Percentiles rank a stretch among this genome's conserved stretches.
Conservation (phyloP, 257 asterid species). For the Prunella vulgaris region DNA sequence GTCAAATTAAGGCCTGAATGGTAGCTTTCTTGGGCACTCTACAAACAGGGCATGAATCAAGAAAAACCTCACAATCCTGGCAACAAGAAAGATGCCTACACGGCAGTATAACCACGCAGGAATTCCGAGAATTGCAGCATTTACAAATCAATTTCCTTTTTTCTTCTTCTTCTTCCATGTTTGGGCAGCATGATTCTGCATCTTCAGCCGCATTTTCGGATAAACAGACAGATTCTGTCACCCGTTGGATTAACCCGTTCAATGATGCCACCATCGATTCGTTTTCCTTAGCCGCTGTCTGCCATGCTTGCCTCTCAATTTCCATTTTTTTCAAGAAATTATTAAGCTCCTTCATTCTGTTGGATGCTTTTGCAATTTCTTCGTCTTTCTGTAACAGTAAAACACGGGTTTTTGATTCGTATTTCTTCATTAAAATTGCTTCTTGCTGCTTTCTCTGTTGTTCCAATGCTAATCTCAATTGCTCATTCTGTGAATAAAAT, state of each 20-base stretch:
- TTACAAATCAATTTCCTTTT: slow-evolving; percentile 24
- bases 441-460: slow-evolving; percentile 60
- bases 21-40: slow-evolving; percentile 42
- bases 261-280: slow-evolving; percentile 49
- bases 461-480: slow-evolving; percentile 48
- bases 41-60: slow-evolving; percentile 73
- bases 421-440: slow-evolving; percentile 31
- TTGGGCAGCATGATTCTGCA: slow-evolving; percentile 57
- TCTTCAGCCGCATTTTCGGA: slow-evolving; percentile 40
- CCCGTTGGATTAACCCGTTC: slow-evolving; percentile 45
- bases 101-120: slow-evolving; percentile 57
- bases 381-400: slow-evolving; percentile 56
- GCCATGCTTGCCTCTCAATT: slow-evolving; percentile 60
- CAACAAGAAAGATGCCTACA: slow-evolving; percentile 75
- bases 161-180: neutral
- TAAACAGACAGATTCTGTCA: slow-evolving; percentile 26
- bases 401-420: slow-evolving; percentile 39
- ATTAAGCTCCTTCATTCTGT: slow-evolving; percentile 42
- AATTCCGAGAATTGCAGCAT: slow-evolving; percentile 40
- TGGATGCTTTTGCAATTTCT: slow-evolving; percentile 43
- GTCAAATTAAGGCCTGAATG: slow-evolving; percentile 45
- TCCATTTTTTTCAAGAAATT: slow-evolving; percentile 36
- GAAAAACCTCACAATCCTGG: slow-evolving; percentile 50
- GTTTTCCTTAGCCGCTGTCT: slow-evolving; percentile 49
- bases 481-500: slow-evolving; percentile 79